phyloP scores from a whole-genome alignment of 805 yeast genomes.

The Saccharomycopsis synnaedendra region DNA sequence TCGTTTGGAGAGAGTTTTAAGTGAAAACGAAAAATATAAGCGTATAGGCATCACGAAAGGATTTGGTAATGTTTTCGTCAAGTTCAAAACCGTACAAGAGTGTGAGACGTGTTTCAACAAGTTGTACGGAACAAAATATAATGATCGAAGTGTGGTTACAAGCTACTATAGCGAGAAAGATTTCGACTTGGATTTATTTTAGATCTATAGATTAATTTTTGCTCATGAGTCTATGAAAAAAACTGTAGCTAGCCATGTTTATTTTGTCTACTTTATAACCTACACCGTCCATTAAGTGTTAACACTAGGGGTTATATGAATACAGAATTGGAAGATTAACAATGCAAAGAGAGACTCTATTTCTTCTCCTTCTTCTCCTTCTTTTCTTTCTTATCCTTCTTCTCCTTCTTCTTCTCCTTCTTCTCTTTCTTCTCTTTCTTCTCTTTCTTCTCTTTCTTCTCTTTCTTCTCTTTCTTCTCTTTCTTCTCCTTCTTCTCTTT shows the following conservation, averaged over 20 bases:
- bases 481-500: conserved; percentile 9
- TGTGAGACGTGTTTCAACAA: conserved; percentile 46
- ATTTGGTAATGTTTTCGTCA: conserved; percentile 62
- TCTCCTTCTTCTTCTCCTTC: conserved; percentile 7
- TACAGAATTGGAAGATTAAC: background rate
- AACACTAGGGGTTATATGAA: background rate
- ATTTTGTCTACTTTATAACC: background rate
- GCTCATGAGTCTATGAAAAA: background rate
- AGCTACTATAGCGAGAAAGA: conserved; percentile 51
- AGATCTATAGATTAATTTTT: background rate
- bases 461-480: conserved; percentile 12
- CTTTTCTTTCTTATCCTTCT: conserved; percentile 6
- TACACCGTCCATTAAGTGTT: background rate
- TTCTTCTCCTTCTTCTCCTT: conserved; percentile 3
- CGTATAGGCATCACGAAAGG: conserved; percentile 29
- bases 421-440: conserved; percentile 10
- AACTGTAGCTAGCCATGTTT: background rate
- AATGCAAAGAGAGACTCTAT: background rate
- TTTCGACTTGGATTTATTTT: conserved; percentile 31
- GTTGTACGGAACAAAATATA: conserved; percentile 55
- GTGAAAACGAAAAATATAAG: conserved; percentile 30
- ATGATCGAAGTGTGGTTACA: conserved; percentile 58
- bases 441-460: conserved; percentile 11
- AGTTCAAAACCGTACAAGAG: conserved; percentile 39
- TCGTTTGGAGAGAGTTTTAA: conserved; percentile 29